phyloP scores from a whole-genome alignment of 2,329 filamentous ascomycete species.

The Diplodia corticola region DNA sequence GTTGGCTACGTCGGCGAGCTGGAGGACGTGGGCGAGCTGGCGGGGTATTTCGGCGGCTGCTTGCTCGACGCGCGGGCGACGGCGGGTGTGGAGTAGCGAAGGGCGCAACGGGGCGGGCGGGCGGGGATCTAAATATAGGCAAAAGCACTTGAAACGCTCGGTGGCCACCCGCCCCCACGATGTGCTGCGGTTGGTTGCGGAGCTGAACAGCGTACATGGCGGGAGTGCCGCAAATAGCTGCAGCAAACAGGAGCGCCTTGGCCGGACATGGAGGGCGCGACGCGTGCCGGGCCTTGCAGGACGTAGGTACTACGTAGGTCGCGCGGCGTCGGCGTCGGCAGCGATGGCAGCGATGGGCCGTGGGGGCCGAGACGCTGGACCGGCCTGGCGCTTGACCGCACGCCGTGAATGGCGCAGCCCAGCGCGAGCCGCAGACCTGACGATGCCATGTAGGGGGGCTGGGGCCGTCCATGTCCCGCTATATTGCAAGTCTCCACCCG shows the following conservation, averaged over 20 bases:
- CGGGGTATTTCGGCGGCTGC: constrained; percentile 28
- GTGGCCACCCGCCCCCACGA: constrained; percentile 2
- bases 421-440: not conserved
- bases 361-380: not conserved
- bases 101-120: too few relatives aligned
- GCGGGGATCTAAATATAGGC: too few relatives aligned
- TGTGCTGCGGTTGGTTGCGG: not conserved
- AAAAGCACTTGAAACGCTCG: not conserved
- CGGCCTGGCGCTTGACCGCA: not conserved
- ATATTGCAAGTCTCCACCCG: not conserved
- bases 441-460: constrained; percentile 1
- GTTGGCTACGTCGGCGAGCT: constrained; percentile 50
- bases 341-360: not conserved
- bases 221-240: too few relatives aligned
- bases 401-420: not conserved
- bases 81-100: too few relatives aligned
- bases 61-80: constrained; percentile 18
- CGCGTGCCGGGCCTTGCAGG: too few relatives aligned
- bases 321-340: too few relatives aligned
- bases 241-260: too few relatives aligned
- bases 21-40: constrained; percentile 35
- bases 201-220: too few relatives aligned
- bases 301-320: too few relatives aligned
- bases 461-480: not conserved
- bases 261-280: too few relatives aligned